Base-by-base conservation (phyloP, 371 early-diverging fungal genomes). In the Nematocida ironsii region DNA sequence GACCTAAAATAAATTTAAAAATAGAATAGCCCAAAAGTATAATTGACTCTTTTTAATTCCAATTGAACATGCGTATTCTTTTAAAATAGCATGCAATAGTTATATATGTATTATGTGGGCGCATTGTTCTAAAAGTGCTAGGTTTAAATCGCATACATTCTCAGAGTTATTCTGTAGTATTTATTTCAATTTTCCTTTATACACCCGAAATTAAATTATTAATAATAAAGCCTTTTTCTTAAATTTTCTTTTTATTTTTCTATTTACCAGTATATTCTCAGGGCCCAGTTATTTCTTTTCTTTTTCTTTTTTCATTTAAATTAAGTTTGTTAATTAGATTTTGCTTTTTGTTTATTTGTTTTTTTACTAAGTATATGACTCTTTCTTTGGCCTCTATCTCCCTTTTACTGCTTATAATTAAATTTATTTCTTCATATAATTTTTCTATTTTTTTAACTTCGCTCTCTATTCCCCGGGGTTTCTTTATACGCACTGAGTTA, bases 331-430 rank as follows among this genome's bases (percentile, higher is more conserved):
- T 20, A 39, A 78, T 57, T 39, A 70, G 52, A 47, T 68, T 52
- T 68, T 78, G 23, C 60, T 78, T 78, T 56, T 70, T 54, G 6
- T 23, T 13, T 58, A 78, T 78, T 62, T 78, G 80, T 45, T 57
- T 39, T 58, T 60, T 58, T 9, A 78, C 33, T 6, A 60, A 16
- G 6, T 13, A 5, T 13, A 33, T 39, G 33, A 70, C n/a, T 58
- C 50, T 69, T 60, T 78, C 80, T 11, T 18, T 13, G 0, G 71
- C 80, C 47, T 78, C 80, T 50, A 40, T 52, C 42, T 33, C 48
- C 20, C 80, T 55, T 39, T 70, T 33, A 20, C 60, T 57, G 25
- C n/a, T 13, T 47, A 78, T 58, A 16, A 60, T 54, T 18, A 20
- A 16, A 58, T 78, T 78, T 42, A 27, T 42, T 47, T 78, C 71